Evolutionary conservation across 371 early-diverging fungal genomes (phyloP), one percentile per base, ranked within the genome.

Genomic region (Mortierella sp.): DNA sequence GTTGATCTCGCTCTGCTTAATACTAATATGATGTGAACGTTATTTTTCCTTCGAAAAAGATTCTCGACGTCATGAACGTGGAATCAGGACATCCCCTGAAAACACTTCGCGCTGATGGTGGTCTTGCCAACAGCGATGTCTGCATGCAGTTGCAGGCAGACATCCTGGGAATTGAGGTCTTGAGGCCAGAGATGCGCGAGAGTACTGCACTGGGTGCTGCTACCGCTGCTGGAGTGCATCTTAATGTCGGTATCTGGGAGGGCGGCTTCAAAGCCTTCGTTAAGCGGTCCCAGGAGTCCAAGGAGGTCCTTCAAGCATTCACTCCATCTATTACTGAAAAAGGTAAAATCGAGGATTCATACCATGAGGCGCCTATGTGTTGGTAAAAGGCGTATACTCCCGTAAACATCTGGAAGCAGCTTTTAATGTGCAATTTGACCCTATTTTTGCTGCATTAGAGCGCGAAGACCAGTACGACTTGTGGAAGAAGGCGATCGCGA

Each of bases 141-240:
- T 87, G 90, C 54, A 96, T 97, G 96, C 97, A 97, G 81, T 84
- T 96, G 56, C 95, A 96, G 80, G 89, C 97, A 11, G 94, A 98
- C 72, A 84, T 94, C 23, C 78, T 94, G 47, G 93, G 93, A 12
- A 92, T 96, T 51, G 80, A 84, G 30, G 96, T 97, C 26, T 84
- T 84, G n/a, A 88, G 98, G 27, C 97, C 98, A 0, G 81, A 80
- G 24, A 96, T 96, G 95, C 83, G 89, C 34, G 97, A 98, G 78
- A 93, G 94, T 24, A 97, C 97, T 4, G 96, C 95, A 0, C 80
- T 96, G 23, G 98, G 98, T 26, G 97, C 97, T 17, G 98, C 98
- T 0, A 85, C 95, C 34, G 98, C 96, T 9, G 97, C 98, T 17
- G 98, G 94, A 6, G 69, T 75, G 5, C 69, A 75, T 42, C 80